Evolutionary conservation across 768 basidiomycete genomes (phyloP).

Genomic region (Lactarius indigo): DNA sequence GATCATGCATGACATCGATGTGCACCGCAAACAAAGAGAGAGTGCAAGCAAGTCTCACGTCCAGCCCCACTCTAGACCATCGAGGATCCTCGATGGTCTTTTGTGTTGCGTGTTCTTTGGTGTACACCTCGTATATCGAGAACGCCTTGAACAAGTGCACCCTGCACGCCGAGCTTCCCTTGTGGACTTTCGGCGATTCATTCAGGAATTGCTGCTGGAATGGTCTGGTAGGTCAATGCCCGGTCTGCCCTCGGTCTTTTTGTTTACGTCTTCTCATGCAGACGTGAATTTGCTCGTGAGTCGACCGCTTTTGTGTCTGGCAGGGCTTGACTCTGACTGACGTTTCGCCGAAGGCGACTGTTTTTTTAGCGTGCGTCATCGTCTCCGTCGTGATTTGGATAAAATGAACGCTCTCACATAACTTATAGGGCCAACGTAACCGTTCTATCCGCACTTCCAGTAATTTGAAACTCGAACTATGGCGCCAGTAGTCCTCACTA

Average conservation of each 20-base stretch:
- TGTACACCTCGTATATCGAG: conserved; percentile 4
- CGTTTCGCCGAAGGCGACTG: conserved; percentile 8
- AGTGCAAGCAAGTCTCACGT: not conserved
- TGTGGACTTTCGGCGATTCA: conserved; percentile 6
- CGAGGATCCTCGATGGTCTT: conserved; percentile 2
- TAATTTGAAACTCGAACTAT: not conserved
- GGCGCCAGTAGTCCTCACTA: not conserved
- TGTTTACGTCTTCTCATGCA: not conserved
- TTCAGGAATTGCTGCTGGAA: conserved; percentile 3
- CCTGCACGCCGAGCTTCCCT: not conserved
- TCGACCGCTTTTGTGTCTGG: not conserved
- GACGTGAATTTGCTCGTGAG: conserved; percentile 16
- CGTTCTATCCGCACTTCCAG: conserved; percentile 6
- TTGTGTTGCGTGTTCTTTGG: conserved; percentile 13
- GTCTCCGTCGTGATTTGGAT: not conserved
- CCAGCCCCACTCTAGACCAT: not conserved
- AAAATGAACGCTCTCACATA: not conserved
- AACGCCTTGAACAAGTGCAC: conserved; percentile 12
- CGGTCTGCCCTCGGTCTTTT: not conserved
- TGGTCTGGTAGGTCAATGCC: conserved; percentile 8
- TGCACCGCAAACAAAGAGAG: conserved; percentile 5
- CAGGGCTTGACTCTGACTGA: not conserved
- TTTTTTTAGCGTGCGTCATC: conserved; percentile 12
- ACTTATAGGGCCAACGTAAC: conserved; percentile 11
- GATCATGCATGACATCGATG: conserved; percentile 13